Evolutionary conservation across 441 rosid genomes (phyloP).

Genomic region (Brassica hybrid): DNA sequence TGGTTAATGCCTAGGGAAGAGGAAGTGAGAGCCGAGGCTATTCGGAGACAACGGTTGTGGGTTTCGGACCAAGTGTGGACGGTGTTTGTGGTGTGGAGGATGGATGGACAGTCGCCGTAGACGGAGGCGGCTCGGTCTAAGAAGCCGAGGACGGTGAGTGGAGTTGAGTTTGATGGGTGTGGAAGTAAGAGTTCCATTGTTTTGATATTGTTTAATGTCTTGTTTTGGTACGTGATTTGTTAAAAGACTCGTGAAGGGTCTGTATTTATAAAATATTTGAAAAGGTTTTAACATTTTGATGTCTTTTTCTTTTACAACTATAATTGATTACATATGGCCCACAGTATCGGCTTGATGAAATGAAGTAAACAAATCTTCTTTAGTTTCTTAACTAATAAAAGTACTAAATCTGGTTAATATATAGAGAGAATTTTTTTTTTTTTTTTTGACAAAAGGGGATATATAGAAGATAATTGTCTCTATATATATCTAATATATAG

Average conservation of each 20-base stretch:
- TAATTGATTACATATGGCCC: slow-evolving; percentile 38
- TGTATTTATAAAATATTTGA: slow-evolving; percentile 30
- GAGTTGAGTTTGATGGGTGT: slow-evolving; percentile 51
- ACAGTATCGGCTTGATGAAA: slow-evolving; percentile 30
- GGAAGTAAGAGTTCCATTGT: slow-evolving; percentile 55
- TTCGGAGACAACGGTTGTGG: slow-evolving; percentile 51
- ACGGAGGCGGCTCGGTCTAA: slow-evolving; percentile 62
- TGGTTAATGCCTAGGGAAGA: slow-evolving; percentile 45
- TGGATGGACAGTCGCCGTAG: slow-evolving; percentile 55
- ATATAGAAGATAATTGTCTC: too few relatives aligned
- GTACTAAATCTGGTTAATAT: slow-evolving; percentile 24
- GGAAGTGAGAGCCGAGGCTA: slow-evolving; percentile 54
- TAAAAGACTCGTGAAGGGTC: slow-evolving; percentile 1
- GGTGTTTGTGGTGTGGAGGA: slow-evolving; percentile 42
- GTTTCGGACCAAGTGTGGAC: slow-evolving; percentile 59
- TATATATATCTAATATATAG: background rate
- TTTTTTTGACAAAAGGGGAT: too few relatives aligned
- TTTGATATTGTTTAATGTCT: slow-evolving; percentile 10
- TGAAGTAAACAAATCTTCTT: slow-evolving; percentile 33
- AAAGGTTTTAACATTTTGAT: background rate
- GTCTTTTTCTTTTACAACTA: slow-evolving; percentile 16
- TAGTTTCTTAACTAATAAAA: slow-evolving; percentile 30
- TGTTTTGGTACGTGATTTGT: slow-evolving; percentile 12
- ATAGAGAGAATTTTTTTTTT: background rate
- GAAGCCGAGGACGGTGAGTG: slow-evolving; percentile 61